Conservation (phyloP, 164 flowering plant genomes). For the Chimonanthus praecox region DNA sequence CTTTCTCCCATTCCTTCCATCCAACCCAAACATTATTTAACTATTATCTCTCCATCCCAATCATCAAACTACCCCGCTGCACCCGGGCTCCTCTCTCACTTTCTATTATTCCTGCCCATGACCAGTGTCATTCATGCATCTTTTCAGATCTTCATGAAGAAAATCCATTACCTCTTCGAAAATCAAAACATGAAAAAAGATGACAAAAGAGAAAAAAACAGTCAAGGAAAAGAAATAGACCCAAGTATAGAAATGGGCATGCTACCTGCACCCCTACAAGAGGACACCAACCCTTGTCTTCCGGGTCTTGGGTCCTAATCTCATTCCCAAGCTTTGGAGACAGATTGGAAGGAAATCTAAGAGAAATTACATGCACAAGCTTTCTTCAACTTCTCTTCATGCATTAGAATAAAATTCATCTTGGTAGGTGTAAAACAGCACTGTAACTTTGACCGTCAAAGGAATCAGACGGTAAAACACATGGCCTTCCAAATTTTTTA, state of each 20-base stretch:
- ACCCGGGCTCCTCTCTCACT: constrained; percentile 38
- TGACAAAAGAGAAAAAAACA: not conserved
- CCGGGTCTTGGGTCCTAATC: constrained; percentile 32
- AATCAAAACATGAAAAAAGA: constrained; percentile 2
- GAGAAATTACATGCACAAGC: not conserved
- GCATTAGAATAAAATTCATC: constrained; percentile 19
- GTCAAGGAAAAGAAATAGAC: not conserved
- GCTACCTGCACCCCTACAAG: constrained; percentile 40
- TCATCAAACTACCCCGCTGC: constrained; percentile 59
- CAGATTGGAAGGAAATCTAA: constrained; percentile 34
- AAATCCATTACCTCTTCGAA: not conserved
- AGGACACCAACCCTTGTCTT: constrained; percentile 70
- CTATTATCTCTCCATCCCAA: constrained; percentile 39
- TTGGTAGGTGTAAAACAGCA: constrained; percentile 27
- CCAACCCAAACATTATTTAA: constrained; percentile 16
- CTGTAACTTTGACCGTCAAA: constrained; percentile 64
- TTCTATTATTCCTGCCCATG: constrained; percentile 4
- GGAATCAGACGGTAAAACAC: constrained; percentile 59
- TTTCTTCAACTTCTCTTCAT: not conserved
- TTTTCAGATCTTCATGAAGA: not conserved
- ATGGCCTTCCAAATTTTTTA: constrained; percentile 20
- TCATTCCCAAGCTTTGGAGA: constrained; percentile 33
- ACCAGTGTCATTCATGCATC: constrained; percentile 6
- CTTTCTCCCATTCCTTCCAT: constrained; percentile 53
- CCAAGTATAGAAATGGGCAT: not conserved